Conservation (phyloP, 352 stramenopile species). For the Peronospora destructor region DNA sequence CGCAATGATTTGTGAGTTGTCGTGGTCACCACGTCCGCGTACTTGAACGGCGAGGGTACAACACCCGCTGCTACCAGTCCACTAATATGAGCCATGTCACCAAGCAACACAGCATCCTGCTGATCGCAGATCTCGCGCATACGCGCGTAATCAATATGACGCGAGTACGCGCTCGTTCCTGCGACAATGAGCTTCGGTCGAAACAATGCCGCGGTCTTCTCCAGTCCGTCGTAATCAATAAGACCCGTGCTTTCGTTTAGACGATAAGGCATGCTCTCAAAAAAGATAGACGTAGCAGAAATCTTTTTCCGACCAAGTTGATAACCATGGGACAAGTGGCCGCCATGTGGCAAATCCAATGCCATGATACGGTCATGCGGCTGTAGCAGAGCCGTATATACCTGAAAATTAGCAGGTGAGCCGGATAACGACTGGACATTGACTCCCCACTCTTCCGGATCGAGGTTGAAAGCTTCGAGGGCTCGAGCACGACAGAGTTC, state of each 20-base stretch:
- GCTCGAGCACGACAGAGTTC: conserved; percentile 95
- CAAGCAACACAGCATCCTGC: conserved; percentile 93
- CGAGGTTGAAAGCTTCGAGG: conserved; percentile 94
- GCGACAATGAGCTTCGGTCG: conserved; percentile 98
- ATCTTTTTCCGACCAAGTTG: conserved; percentile 99
- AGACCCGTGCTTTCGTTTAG: conserved; percentile 93
- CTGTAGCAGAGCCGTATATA: conserved; percentile 97
- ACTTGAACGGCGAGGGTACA: conserved; percentile 96
- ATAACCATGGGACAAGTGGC: conserved; percentile 98
- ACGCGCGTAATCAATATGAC: conserved; percentile 98
- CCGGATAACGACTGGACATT: conserved; percentile 97
- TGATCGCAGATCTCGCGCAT: conserved; percentile 94
- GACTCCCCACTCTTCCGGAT: conserved; percentile 93
- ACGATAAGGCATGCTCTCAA: conserved; percentile 99
- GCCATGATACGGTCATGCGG: conserved; percentile 99
- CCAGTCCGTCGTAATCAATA: conserved; percentile 99
- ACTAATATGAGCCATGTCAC: conserved; percentile 99
- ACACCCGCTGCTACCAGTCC: conserved; percentile 94
- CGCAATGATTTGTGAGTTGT: conserved; percentile 99
- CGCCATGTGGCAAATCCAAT: conserved; percentile 96
- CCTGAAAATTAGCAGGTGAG: conserved; percentile 98
- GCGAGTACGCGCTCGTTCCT: conserved; percentile 97
- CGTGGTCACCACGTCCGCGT: conserved; percentile 98
- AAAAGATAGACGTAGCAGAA: conserved; percentile 97
- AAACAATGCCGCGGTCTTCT: conserved; percentile 90